Evolutionary conservation across 495 filamentous ascomycete species (phyloP).

Genomic region (Astrothelium subdiscretum): DNA sequence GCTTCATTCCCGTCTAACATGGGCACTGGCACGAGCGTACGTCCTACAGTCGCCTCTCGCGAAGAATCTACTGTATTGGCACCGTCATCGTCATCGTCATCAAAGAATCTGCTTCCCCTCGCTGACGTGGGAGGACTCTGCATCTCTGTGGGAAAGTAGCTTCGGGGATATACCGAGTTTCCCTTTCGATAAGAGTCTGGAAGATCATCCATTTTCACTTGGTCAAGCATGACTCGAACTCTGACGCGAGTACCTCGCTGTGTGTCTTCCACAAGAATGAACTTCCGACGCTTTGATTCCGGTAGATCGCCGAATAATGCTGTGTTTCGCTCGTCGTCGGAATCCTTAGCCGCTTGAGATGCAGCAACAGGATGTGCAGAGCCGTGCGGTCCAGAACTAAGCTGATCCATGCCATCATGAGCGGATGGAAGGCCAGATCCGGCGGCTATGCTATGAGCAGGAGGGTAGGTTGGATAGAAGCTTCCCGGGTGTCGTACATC

Average conservation of each 20-base stretch:
- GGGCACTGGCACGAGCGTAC: conserved; percentile 54
- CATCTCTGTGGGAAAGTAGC: conserved; percentile 82
- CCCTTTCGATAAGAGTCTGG: conserved; percentile 83
- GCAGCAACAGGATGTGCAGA: conserved; percentile 32
- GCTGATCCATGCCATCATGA: conserved; percentile 51
- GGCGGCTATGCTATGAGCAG: conserved; percentile 43
- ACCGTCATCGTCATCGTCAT: conserved; percentile 39
- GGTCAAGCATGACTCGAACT: conserved; percentile 77
- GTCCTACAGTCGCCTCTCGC: conserved; percentile 11
- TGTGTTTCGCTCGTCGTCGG: conserved; percentile 37
- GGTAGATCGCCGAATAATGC: conserved; percentile 78
- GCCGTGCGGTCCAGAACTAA: conserved; percentile 30
- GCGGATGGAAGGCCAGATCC: conserved; percentile 53
- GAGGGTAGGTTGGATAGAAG: conserved; percentile 61
- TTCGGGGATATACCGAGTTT: conserved; percentile 80
- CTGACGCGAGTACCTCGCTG: conserved; percentile 66
- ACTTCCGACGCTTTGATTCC: conserved; percentile 81
- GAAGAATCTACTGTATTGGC: conserved; percentile 24
- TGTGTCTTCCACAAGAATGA: conserved; percentile 86
- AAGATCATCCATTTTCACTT: conserved; percentile 83
- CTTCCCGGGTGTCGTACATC: conserved; percentile 67
- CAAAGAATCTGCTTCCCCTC: conserved; percentile 55
- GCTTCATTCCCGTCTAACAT: conserved; percentile 60
- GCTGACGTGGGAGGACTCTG: conserved; percentile 57
- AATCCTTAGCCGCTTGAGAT: conserved; percentile 23